Percentiles rank a stretch among this genome's conserved stretches.
phyloP scores from a whole-genome alignment of 305 asterid genomes.

The Solanum aculeatissimum region DNA sequence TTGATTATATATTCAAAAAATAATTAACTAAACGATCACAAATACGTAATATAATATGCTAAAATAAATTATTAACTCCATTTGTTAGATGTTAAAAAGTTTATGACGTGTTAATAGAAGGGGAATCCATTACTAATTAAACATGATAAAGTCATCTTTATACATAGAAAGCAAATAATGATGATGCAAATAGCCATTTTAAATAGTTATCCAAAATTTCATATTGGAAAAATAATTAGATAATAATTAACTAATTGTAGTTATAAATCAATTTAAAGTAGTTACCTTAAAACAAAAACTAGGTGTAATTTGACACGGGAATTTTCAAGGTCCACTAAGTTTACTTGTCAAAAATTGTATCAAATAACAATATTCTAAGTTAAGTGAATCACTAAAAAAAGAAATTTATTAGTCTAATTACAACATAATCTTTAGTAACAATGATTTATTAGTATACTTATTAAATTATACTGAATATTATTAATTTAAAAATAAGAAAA shows the following conservation, averaged over 20 bases:
- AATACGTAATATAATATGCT: too few relatives aligned
- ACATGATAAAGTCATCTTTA: too few relatives aligned
- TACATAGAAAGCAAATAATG: background rate
- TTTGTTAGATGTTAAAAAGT: too few relatives aligned
- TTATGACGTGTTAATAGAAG: background rate
- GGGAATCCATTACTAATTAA: too few relatives aligned
- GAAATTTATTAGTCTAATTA: background rate
- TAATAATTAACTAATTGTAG: background rate
- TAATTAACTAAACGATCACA: background rate
- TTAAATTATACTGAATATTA: background rate
- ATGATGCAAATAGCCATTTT: background rate
- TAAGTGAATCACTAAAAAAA: background rate
- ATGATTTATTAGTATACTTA: background rate
- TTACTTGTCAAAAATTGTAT: background rate
- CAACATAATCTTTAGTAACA: background rate
- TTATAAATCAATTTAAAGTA: too few relatives aligned
- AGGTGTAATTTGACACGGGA: background rate
- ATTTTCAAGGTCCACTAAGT: background rate
- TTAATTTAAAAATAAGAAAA: background rate
- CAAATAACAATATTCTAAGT: background rate
- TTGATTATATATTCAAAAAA: too few relatives aligned
- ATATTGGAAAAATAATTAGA: background rate
- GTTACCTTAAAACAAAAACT: background rate
- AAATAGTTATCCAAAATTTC: background rate
- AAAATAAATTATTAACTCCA: too few relatives aligned